These are phyloP conservation scores for Colletotrichum lentis DNA, from an alignment of 2,329 filamentous ascomycete genomes.

Conservation along the genomic window DNA sequence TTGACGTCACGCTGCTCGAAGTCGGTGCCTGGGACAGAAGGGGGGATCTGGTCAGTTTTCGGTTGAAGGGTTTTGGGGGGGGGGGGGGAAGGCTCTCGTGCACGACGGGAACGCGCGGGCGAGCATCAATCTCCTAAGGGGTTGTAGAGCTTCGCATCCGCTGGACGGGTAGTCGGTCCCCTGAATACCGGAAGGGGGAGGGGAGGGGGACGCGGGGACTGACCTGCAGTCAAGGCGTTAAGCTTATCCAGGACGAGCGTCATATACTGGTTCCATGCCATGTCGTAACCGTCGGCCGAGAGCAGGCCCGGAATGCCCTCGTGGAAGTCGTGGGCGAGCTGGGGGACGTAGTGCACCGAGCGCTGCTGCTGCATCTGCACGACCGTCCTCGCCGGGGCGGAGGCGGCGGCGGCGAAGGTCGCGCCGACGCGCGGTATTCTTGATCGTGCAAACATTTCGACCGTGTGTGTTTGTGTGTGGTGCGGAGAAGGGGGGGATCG, in stretches of 20 bases:
- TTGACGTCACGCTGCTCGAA: slow-evolving; percentile 69
- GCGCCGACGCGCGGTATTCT: slow-evolving; percentile 57
- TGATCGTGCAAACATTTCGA: slow-evolving; percentile 62
- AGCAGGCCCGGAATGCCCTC: slow-evolving; percentile 74
- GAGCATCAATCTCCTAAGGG: too few species aligned
- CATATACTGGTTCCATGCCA: slow-evolving; percentile 88
- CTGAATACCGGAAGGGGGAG: too few species aligned
- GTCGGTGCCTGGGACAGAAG: slow-evolving; percentile 62
- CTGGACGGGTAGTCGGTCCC: too few species aligned
- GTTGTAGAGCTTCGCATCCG: neutral
- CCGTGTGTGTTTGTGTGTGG: slow-evolving; percentile 42
- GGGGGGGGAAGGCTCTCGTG: too few species aligned
- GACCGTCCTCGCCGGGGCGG: slow-evolving; percentile 44
- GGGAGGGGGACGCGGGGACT: slow-evolving; percentile 41
- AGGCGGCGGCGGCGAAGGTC: slow-evolving; percentile 23
- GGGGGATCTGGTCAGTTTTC: slow-evolving; percentile 11
- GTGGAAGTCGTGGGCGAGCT: slow-evolving; percentile 56
- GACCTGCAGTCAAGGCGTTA: slow-evolving; percentile 78
- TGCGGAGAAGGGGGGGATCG: slow-evolving; percentile 25
- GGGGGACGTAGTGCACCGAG: slow-evolving; percentile 58
- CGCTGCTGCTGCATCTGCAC: slow-evolving; percentile 47
- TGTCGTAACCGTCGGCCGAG: slow-evolving; percentile 71
- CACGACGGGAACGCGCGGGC: too few species aligned
- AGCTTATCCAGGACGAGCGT: slow-evolving; percentile 75
- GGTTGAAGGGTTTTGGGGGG: neutral